phyloP scores from a whole-genome alignment of 208 protist species.

The Trypanosoma vivax region DNA sequence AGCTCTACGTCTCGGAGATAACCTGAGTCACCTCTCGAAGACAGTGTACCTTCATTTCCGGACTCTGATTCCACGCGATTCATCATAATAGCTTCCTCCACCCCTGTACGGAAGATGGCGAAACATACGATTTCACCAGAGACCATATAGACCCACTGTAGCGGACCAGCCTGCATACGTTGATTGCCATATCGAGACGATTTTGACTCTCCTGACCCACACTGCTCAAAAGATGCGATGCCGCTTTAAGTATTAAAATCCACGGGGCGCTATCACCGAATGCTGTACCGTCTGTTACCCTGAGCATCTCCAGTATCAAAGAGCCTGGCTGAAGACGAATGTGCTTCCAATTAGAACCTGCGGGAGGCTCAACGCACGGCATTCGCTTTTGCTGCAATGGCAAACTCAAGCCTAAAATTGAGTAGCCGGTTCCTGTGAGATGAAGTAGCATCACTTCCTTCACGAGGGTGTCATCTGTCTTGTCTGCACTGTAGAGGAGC shows the following conservation, averaged over 20 bases:
- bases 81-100: constrained; percentile 9
- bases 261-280: constrained; percentile 19
- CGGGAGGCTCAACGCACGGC: constrained; percentile 2
- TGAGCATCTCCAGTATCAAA: constrained; percentile 16
- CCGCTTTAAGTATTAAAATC: constrained; percentile 19
- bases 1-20: constrained; percentile 19
- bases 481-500: constrained; percentile 18
- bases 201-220: neutral
- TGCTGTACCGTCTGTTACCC: neutral
- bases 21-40: too few species aligned
- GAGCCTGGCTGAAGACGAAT: constrained; percentile 11
- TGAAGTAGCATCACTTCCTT: constrained; percentile 18
- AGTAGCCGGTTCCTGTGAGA: constrained; percentile 11
- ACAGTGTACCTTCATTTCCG: too few species aligned
- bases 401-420: constrained; percentile 10
- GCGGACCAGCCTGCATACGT: constrained; percentile 18
- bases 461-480: constrained; percentile 18
- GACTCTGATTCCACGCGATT: neutral
- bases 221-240: constrained; percentile 11
- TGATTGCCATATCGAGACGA: constrained; percentile 4
- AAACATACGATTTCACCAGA: constrained; percentile 13
- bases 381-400: constrained; percentile 10
- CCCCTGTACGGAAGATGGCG: constrained; percentile 6
- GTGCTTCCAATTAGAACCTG: constrained; percentile 12
- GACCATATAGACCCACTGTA: constrained; percentile 18